Percentiles rank a stretch among this genome's conserved stretches.
Conservation (phyloP, 495 filamentous ascomycete species). For the Bathelium albidoporum region DNA sequence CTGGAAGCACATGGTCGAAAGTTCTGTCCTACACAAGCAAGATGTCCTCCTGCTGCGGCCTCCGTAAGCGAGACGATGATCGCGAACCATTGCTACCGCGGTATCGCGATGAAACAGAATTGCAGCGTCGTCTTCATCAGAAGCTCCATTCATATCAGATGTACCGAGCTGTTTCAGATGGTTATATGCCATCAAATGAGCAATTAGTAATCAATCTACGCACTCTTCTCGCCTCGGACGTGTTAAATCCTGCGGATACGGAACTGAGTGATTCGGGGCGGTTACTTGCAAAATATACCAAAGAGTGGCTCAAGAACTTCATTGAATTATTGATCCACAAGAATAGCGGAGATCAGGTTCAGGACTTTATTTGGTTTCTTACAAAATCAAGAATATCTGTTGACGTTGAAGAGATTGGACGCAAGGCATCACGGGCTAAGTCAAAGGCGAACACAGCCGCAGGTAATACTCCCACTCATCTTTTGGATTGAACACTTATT, state of each 20-base stretch:
- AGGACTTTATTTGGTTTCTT: conserved; percentile 85
- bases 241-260: conserved; percentile 66
- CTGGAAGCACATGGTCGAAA: background rate
- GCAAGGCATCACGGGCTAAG: conserved; percentile 52
- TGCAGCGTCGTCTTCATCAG: conserved; percentile 66
- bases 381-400: conserved; percentile 58
- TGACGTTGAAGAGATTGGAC: conserved; percentile 55
- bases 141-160: conserved; percentile 92
- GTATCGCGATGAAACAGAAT: conserved; percentile 70
- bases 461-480: conserved; percentile 37
- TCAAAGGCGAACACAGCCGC: conserved; percentile 68
- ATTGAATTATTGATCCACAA: conserved; percentile 71
- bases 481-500: conserved; percentile 9
- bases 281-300: conserved; percentile 58
- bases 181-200: conserved; percentile 86
- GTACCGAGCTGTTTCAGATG: conserved; percentile 69
- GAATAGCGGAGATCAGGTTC: conserved; percentile 74
- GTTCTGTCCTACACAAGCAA: conserved; percentile 13
- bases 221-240: conserved; percentile 62
- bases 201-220: conserved; percentile 74
- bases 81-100: conserved; percentile 71
- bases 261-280: conserved; percentile 70
- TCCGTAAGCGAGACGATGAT: conserved; percentile 41
- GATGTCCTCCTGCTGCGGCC: conserved; percentile 46
- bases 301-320: conserved; percentile 61